These are phyloP conservation scores for Hydnum rufescens DNA, from an alignment of 768 basidiomycete genomes.

Conservation along the genomic window DNA sequence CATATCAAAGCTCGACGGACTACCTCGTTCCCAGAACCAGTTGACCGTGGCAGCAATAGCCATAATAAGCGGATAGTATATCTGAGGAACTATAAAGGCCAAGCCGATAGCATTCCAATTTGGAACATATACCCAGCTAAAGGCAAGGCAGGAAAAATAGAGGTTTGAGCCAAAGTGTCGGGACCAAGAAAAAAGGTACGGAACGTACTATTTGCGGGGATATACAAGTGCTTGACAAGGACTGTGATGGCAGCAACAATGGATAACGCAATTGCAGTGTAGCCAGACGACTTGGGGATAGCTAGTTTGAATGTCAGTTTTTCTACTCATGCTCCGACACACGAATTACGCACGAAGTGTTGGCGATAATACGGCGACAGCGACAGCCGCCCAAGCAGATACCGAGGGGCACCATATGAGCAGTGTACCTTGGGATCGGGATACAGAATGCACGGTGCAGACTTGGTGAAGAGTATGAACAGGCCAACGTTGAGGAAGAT, in stretches of 20 bases:
- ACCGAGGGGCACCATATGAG: constrained; percentile 39
- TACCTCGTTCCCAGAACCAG: constrained; percentile 29
- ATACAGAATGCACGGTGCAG: constrained; percentile 35
- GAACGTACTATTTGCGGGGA: constrained; percentile 29
- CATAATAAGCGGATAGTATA: constrained; percentile 34
- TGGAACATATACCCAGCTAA: constrained; percentile 23
- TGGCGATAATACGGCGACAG: constrained; percentile 29
- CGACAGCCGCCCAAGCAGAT: constrained; percentile 36
- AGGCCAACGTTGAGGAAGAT: constrained; percentile 39
- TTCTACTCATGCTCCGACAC: background rate
- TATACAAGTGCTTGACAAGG: constrained; percentile 26
- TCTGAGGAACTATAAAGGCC: constrained; percentile 32
- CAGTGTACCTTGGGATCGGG: constrained; percentile 18
- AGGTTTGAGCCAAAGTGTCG: background rate
- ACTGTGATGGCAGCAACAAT: constrained; percentile 27
- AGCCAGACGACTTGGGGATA: constrained; percentile 35
- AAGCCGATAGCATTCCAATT: constrained; percentile 29
- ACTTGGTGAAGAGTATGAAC: constrained; percentile 42
- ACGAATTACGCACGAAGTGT: constrained; percentile 16
- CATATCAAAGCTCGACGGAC: constrained; percentile 29
- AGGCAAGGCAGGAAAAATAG: background rate
- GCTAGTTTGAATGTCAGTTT: background rate
- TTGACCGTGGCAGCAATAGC: constrained; percentile 26
- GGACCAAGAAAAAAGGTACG: background rate
- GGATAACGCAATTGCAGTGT: constrained; percentile 34